Evolutionary conservation across 371 early-diverging fungal species (phyloP).

Genomic region (Rhizopus stolonifer): DNA sequence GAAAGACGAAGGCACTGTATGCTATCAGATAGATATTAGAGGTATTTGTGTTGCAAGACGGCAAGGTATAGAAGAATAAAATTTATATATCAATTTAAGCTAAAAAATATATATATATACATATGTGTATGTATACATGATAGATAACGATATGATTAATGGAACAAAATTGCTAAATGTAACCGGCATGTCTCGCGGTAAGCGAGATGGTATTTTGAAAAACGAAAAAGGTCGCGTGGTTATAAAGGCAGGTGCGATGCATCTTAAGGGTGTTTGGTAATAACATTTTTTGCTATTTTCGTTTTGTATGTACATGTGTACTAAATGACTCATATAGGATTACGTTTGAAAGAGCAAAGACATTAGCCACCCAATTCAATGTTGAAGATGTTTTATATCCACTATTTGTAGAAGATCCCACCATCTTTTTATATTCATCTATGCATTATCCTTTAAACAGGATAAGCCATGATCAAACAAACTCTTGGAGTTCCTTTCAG

Average conservation of each 20-base stretch:
- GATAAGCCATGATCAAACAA: no score
- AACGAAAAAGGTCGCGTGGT: conserved; percentile 82
- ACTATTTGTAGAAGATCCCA: conserved; percentile 67
- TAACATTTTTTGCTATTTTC: background rate
- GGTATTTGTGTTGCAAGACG: conserved; percentile 77
- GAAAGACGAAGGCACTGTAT: conserved; percentile 81
- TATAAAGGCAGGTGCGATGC: conserved; percentile 84
- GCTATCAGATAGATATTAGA: conserved; percentile 79
- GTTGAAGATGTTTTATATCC: conserved; percentile 64
- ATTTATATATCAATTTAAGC: conserved; percentile 1
- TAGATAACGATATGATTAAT: conserved; percentile 78
- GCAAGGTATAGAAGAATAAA: conserved; percentile 66
- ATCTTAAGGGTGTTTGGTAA: conserved; percentile 83
- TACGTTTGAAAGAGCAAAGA: conserved; percentile 62
- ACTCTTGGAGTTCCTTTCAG: no score
- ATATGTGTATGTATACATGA: conserved; percentile 3
- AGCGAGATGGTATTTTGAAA: conserved; percentile 81
- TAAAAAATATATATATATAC: conserved; percentile 1
- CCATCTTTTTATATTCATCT: conserved; percentile 14
- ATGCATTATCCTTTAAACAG: no score
- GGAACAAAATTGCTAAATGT: conserved; percentile 84
- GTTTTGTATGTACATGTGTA: no score
- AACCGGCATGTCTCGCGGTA: conserved; percentile 81
- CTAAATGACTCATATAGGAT: no score
- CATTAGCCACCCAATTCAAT: conserved; percentile 61